Base-by-base conservation (phyloP, 768 basidiomycete species). In the Agaricus subrufescens region DNA sequence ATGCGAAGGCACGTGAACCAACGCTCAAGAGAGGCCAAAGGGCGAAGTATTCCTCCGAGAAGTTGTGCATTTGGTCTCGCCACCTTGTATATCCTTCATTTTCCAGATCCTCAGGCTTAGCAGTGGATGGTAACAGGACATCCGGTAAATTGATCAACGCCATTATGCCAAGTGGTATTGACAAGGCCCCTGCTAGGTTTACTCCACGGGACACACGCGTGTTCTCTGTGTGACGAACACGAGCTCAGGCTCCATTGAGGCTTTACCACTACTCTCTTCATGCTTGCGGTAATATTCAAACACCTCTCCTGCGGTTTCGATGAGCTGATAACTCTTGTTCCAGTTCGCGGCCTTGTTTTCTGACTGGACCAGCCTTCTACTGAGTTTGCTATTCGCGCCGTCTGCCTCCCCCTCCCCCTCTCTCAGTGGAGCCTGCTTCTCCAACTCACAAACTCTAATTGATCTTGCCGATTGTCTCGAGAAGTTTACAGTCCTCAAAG, bases 391-490 rank as follows among this genome's bases (percentile, higher is more conserved):
- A 5, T 34, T 56, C 38, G 27, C 48, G 14, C 44, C 45, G 9
- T 29, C 12, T 23, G 30, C 14, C 10, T 30, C 23, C 26, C 25
- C 23, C 19, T n/a, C 26, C 11, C 25, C 26, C 5, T 34, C 42
- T 19, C 43, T 49, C 10, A 50, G 19, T 9, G 48, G 45, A 8
- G 31, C 30, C 25, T 56, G 55, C 15, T 56, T 56, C 19, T 9
- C 19, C 19, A 44, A 48, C 34, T 11, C 48, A 26, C 42, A 31
- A 19, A 45, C 55, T 6, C 23, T 56, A 5, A 48, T 25, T 12
- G 38, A 15, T n/a, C 48, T 60, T 14, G 27, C 48, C 11, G 25
- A 37, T 31, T 75, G 73, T 54, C 67, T 75, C 51, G 66, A 71
- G 50, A 29, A 58, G 8, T 72, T 65, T 62, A 70, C 72, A 10